A percentile compares a stretch with the other conserved stretches of the same genome.
These are phyloP conservation scores for Nannizziopsis barbatae DNA, from an alignment of 2,329 filamentous ascomycete species.

Conservation along the genomic window DNA sequence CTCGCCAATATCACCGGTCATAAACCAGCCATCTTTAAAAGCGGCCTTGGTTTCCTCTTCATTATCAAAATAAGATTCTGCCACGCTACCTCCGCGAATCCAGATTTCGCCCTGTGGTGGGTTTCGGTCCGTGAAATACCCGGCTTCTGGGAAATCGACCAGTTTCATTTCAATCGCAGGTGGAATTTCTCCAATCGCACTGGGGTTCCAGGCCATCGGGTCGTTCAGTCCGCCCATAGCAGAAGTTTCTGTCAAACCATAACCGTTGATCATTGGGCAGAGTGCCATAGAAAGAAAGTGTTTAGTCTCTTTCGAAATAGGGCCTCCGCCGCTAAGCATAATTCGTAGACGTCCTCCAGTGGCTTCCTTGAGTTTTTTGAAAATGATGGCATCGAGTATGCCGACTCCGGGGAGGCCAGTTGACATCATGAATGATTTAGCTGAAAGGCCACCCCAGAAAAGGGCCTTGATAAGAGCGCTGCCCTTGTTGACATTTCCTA, in stretches of 20 bases:
- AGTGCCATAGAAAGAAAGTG: conserved; percentile 86
- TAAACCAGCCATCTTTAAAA: conserved; percentile 91
- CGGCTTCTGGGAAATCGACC: conserved; percentile 82
- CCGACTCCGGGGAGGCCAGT: conserved; percentile 45
- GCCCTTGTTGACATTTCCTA: conserved; percentile 62
- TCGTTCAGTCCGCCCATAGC: conserved; percentile 54
- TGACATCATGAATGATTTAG: conserved; percentile 50
- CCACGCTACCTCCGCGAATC: conserved; percentile 64
- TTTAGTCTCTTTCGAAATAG: conserved; percentile 75
- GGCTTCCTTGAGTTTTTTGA: conserved; percentile 80
- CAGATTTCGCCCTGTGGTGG: conserved; percentile 87
- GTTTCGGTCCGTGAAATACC: conserved; percentile 78
- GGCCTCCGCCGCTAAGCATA: conserved; percentile 88
- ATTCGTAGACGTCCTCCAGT: conserved; percentile 83
- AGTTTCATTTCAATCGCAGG: conserved; percentile 65
- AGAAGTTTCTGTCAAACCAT: conserved; percentile 87
- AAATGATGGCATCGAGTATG: conserved; percentile 70
- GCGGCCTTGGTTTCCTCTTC: conserved; percentile 72
- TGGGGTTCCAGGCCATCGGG: conserved; percentile 63
- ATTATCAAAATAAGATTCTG: conserved; percentile 83
- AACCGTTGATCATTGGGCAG: conserved; percentile 87
- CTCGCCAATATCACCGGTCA: conserved; percentile 81
- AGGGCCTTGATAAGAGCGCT: conserved; percentile 61
- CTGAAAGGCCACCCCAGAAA: conserved; percentile 59
- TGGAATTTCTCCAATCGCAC: conserved; percentile 50